Base-by-base conservation (phyloP, 257 asterid species). In the Capsicum pubescens region DNA sequence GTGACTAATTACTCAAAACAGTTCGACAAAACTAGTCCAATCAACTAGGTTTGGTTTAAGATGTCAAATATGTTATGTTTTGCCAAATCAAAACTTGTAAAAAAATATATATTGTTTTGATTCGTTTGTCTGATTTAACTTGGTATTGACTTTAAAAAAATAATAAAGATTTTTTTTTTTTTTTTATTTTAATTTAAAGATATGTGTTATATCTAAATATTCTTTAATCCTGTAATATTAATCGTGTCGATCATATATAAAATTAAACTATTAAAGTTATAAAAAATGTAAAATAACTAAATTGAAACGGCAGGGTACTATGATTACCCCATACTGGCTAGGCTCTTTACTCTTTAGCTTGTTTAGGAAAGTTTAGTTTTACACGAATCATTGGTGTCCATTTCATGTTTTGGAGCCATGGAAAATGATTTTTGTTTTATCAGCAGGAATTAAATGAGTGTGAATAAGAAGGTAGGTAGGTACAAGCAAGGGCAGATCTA, bases 11-110 rank as follows among this genome's bases (percentile, higher is more conserved):
- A 19, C 85, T 21, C 46, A 42, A 83, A 59, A 7, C 61, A 21
- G 86, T 9, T 44, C 14, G 36, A 68, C 74, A 60, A 72, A 61
- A 44, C 26, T 19, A 15, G 61, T 83, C 58, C 80, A 21, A 72
- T 13, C 3, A 72, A 17, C 13, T 10, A 79, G 36, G 66, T 79
- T 79, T 32, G 82, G 69, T 79, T 55, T 19, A 79, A 57, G 70
- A 70, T 17, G 70, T 35, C 26, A 79, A 57, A 79, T 32, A 79
- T 57, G 55, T 14, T 79, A 67, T 56, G 54, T 15, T 57, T 21
- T 79, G 35, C 56, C 66, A 55, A 8, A 79, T 79, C 39, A 36
- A 57, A 79, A 57, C 7, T 12, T 79, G 54, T 4, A 42, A 44
- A 70, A 17, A 71, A 4, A 6, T 44, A 44, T 44, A 44, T 44